Conservation (phyloP, 495 filamentous ascomycete species). For the Lasiosphaeria hispida region DNA sequence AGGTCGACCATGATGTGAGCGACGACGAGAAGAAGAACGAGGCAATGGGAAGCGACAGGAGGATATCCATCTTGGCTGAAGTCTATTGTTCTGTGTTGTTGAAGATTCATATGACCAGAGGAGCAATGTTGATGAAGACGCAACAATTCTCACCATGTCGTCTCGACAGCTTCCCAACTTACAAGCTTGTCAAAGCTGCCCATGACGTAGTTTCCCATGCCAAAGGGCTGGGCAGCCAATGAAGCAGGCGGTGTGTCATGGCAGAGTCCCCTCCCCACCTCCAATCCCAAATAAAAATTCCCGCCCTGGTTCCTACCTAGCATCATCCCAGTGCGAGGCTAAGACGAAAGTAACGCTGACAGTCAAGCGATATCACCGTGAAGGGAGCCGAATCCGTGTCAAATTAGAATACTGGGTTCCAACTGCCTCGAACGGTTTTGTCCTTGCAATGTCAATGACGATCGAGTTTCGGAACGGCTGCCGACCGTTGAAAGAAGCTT, state of each 20-base stretch:
- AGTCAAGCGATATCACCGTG: no score
- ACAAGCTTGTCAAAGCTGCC: not conserved
- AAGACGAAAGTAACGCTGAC: no score
- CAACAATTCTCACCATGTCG: not conserved
- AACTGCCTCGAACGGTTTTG: no score
- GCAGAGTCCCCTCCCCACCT: not conserved
- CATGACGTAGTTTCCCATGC: conserved; percentile 1
- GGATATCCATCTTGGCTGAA: conserved; percentile 50
- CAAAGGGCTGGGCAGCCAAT: not conserved
- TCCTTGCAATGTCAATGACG: no score
- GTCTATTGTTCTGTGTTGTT: no score
- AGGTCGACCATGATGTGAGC: conserved; percentile 67
- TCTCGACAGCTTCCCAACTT: not conserved
- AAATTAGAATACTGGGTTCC: no score
- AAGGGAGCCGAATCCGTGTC: no score
- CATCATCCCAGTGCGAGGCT: no score
- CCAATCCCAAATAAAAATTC: no score
- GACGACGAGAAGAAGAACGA: conserved; percentile 58
- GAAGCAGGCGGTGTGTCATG: not conserved
- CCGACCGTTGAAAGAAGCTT: not conserved
- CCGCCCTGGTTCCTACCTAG: no score
- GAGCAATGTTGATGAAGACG: not conserved
- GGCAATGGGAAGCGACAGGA: conserved; percentile 70
- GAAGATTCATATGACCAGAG: no score
- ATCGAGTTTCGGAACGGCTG: not conserved